Conservation (phyloP, 202 grass and related monocot genomes). For the Eragrostis tef region DNA sequence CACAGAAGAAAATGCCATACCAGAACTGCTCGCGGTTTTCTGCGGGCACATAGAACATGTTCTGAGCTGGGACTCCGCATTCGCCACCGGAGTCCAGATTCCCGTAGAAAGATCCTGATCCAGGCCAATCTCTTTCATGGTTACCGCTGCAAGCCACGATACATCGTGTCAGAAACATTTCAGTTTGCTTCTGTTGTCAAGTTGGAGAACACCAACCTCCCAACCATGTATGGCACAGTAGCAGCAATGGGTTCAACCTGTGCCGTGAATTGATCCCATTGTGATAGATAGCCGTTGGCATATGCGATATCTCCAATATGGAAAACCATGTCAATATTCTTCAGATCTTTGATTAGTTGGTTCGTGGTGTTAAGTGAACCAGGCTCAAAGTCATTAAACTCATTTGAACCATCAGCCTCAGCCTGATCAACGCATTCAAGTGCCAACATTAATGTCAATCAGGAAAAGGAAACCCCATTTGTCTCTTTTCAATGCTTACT, state of each 20-base stretch:
- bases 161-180: conserved; percentile 31
- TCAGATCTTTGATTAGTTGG: conserved; percentile 79
- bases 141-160: conserved; percentile 68
- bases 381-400: conserved; percentile 78
- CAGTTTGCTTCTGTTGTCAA: conserved; percentile 12
- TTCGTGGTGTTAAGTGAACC: conserved; percentile 88
- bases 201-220: conserved; percentile 58
- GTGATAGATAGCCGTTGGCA: conserved; percentile 90
- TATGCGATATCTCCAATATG: conserved; percentile 87
- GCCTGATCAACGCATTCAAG: conserved; percentile 54
- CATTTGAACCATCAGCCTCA: conserved; percentile 81
- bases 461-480: background rate
- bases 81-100: conserved; percentile 83
- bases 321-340: conserved; percentile 86
- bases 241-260: conserved; percentile 90
- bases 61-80: conserved; percentile 82
- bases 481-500: conserved; percentile 24
- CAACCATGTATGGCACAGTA: conserved; percentile 84
- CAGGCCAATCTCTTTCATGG: conserved; percentile 94
- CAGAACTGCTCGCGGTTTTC: conserved; percentile 85
- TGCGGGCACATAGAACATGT: conserved; percentile 88
- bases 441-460: conserved; percentile 30
- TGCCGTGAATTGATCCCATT: conserved; percentile 97
- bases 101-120: conserved; percentile 80
- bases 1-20: conserved; percentile 35